Conservation (phyloP, 768 basidiomycete species). For the Macrolepiota fuliginosa region DNA sequence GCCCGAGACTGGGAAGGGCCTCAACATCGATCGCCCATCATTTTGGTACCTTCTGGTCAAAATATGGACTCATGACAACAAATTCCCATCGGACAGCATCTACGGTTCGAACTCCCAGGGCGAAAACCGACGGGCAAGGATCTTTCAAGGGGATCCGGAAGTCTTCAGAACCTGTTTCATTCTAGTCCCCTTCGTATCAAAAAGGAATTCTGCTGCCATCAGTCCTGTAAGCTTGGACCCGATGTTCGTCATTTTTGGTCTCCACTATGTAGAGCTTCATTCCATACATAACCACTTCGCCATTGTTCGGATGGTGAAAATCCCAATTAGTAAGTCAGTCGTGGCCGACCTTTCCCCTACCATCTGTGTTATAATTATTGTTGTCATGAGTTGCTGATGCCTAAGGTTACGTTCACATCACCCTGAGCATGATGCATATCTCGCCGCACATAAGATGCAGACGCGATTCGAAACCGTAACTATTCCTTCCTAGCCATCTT, state of each 20-base stretch:
- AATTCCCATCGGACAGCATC: not conserved
- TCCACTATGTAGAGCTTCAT: not conserved
- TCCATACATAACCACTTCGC: not conserved
- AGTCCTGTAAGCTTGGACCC: not conserved
- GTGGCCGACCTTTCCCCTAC: not conserved
- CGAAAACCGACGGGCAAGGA: conserved; percentile 11
- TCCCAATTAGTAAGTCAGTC: conserved; percentile 3
- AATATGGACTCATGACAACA: not conserved
- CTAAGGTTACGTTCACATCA: conserved; percentile 11
- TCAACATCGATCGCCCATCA: not conserved
- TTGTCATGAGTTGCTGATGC: conserved; percentile 10
- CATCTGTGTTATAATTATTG: conserved; percentile 6
- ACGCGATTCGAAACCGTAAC: not conserved
- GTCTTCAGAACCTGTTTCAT: not conserved
- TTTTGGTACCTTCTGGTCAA: not conserved
- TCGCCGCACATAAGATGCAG: conserved; percentile 21
- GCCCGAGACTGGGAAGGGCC: not conserved
- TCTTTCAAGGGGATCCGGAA: conserved; percentile 1
- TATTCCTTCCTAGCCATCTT: not conserved
- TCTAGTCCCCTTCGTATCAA: not conserved
- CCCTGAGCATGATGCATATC: conserved; percentile 14
- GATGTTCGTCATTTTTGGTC: conserved; percentile 1
- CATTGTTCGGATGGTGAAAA: not conserved
- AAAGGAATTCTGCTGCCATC: not conserved
- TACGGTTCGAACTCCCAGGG: not conserved